Evolutionary conservation across 495 filamentous ascomycete genomes (phyloP), one percentile per base, ranked within the genome.

Genomic region (Clohesyomyces aquaticus): DNA sequence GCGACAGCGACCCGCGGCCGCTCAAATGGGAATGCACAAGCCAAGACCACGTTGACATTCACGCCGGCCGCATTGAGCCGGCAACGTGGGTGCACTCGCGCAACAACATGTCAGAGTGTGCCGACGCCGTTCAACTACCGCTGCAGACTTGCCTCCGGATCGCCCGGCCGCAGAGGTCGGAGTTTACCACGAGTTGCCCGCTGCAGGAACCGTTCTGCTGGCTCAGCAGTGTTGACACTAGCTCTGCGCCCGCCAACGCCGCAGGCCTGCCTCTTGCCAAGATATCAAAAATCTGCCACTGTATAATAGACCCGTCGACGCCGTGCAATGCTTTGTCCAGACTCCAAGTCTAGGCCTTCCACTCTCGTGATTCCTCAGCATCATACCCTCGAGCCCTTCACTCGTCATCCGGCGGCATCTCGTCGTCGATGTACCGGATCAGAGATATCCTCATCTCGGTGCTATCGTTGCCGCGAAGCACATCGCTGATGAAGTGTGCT

Each of bases 371-470:
- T 38, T 32, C 27, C 16, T 38, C n/a, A 18, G 48, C n/a, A n/a
- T n/a, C n/a, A n/a, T n/a, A n/a, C n/a, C n/a, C n/a, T n/a, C n/a
- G n/a, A n/a, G n/a, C n/a, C 35, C 18, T 21, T 52, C 47, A 97
- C 64, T 98, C 94, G 70, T 98, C 95, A 69, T 97, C 93, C 16
- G 90, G 92, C 25, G 94, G 94, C 82, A 98, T 84, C 75, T 98
- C 94, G 75, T 98, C 94, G 69, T 98, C 94, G 68, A 98, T 96
- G 73, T 95, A 96, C 73, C 94, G 84, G 65, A 97, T 84, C 64
- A 98, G 79, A 28, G 90, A 89, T 72, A 98, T 87, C 71, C 94
- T 83, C 91, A 98, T 96, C 82, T 98, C 94, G 1, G 94, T 98
- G 19, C 88, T 91, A 74, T 98, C 94, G 69, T 97, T 92, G 0